phyloP scores from a whole-genome alignment of 2,329 filamentous ascomycete genomes.

The Xylaria sp. region DNA sequence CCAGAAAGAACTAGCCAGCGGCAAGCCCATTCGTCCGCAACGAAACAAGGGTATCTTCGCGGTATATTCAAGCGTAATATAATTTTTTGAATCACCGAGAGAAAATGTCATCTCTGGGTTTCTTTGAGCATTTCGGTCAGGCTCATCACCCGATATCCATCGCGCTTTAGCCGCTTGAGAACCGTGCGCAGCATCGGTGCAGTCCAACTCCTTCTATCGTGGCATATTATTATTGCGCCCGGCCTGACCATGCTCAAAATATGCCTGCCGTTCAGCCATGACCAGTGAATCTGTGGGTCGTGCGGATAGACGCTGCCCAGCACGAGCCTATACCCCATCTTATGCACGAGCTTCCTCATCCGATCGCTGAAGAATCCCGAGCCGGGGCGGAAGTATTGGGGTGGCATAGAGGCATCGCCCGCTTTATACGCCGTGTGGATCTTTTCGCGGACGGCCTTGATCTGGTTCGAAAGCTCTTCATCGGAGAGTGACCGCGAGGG shows the following conservation, averaged over 20 bases:
- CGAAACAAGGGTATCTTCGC: neutral
- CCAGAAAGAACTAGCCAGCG: too few species aligned
- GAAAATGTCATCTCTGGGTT: slow-evolving; percentile 30
- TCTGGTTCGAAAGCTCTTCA: slow-evolving; percentile 69
- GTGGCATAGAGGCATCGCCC: slow-evolving; percentile 53
- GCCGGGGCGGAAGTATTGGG: slow-evolving; percentile 81
- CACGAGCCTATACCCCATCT: slow-evolving; percentile 76
- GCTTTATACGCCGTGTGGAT: slow-evolving; percentile 50
- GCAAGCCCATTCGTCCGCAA: neutral
- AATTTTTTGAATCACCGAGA: neutral
- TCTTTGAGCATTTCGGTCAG: slow-evolving; percentile 72
- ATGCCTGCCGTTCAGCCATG: slow-evolving; percentile 77
- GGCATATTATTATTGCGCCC: slow-evolving; percentile 84
- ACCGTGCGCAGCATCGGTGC: slow-evolving; percentile 79
- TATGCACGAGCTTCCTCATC: slow-evolving; percentile 71
- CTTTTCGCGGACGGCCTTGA: slow-evolving; percentile 65
- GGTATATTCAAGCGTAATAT: neutral
- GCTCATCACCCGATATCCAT: slow-evolving; percentile 77
- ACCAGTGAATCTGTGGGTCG: slow-evolving; percentile 82
- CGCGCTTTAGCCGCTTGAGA: slow-evolving; percentile 74
- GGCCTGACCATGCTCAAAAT: slow-evolving; percentile 81
- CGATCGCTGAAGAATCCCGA: slow-evolving; percentile 81
- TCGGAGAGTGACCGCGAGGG: slow-evolving; percentile 71
- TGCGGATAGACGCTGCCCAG: slow-evolving; percentile 89
- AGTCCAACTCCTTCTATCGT: slow-evolving; percentile 87